A percentile compares a stretch with the other conserved stretches of the same genome.
Evolutionary conservation across 306 rosid species (phyloP).

Genomic region (Casuarina cunninghamiana): DNA sequence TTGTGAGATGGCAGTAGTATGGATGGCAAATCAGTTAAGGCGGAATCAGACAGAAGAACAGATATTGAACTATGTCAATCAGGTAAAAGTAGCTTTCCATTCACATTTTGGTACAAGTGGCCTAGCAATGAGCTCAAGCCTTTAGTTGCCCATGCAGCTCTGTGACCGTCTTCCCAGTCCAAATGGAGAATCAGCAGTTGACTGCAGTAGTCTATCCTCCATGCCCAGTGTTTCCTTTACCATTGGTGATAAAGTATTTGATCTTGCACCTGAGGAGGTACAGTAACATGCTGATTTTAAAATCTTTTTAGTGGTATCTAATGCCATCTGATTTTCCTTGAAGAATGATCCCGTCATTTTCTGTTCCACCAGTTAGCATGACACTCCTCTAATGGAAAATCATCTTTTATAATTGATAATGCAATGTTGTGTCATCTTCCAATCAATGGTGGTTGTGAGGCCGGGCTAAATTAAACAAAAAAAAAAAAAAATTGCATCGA

Average conservation of each 20-base stretch:
- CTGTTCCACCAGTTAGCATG: neutral
- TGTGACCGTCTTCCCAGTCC: constrained; percentile 58
- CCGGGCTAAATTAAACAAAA: neutral
- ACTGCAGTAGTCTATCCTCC: constrained; percentile 44
- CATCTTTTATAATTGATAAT: neutral
- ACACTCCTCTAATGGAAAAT: neutral
- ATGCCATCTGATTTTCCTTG: neutral
- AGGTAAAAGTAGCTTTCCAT: constrained; percentile 33
- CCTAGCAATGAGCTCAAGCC: constrained; percentile 18
- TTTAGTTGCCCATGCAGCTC: constrained; percentile 42
- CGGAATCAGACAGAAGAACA: constrained; percentile 53
- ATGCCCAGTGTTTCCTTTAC: constrained; percentile 67
- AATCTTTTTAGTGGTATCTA: neutral
- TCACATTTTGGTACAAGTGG: neutral
- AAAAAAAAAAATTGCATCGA: neutral
- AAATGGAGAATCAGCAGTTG: constrained; percentile 55
- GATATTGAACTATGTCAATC: constrained; percentile 50
- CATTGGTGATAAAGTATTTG: constrained; percentile 54
- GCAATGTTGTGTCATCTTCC: neutral
- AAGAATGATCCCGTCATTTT: neutral
- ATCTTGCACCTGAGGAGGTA: constrained; percentile 58
- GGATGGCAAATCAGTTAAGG: constrained; percentile 55
- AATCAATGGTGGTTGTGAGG: neutral
- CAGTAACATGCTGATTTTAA: constrained; percentile 2
- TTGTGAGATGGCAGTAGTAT: constrained; percentile 77